Conservation (phyloP, 1,139 yeast genomes). For the Yamadazyma pseudoaaseri region DNA sequence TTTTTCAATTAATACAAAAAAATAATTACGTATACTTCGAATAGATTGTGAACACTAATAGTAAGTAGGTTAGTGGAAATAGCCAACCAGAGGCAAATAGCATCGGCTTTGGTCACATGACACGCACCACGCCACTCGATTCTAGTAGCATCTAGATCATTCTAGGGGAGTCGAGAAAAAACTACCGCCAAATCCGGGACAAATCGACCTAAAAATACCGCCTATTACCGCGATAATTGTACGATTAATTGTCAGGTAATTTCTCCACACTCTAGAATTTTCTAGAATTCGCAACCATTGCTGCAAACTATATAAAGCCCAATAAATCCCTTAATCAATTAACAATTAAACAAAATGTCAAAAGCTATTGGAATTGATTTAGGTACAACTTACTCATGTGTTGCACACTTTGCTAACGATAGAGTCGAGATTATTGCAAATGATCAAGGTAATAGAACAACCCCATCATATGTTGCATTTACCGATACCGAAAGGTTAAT, state of each 20-base stretch:
- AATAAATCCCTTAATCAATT: neutral
- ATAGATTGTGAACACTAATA: too few species aligned
- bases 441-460: constrained; percentile 72
- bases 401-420: constrained; percentile 69
- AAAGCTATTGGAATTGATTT: constrained; percentile 79
- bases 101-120: too few species aligned
- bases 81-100: too few species aligned
- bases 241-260: neutral
- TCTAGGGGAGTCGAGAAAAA: neutral
- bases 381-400: constrained; percentile 82
- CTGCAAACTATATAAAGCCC: constrained; percentile 9
- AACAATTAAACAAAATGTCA: constrained; percentile 37
- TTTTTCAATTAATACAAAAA: too few species aligned
- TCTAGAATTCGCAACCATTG: constrained; percentile 14
- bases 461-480: constrained; percentile 69
- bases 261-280: constrained; percentile 7
- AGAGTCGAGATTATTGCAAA: constrained; percentile 69
- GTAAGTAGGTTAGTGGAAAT: too few species aligned
- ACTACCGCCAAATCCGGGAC: neutral
- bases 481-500: constrained; percentile 66
- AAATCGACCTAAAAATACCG: too few species aligned
- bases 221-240: neutral
- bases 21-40: too few species aligned
- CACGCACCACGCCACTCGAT: too few species aligned
- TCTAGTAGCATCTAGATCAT: neutral